phyloP scores from a whole-genome alignment of 495 filamentous ascomycete genomes.

The Daldinia bambusicola region DNA sequence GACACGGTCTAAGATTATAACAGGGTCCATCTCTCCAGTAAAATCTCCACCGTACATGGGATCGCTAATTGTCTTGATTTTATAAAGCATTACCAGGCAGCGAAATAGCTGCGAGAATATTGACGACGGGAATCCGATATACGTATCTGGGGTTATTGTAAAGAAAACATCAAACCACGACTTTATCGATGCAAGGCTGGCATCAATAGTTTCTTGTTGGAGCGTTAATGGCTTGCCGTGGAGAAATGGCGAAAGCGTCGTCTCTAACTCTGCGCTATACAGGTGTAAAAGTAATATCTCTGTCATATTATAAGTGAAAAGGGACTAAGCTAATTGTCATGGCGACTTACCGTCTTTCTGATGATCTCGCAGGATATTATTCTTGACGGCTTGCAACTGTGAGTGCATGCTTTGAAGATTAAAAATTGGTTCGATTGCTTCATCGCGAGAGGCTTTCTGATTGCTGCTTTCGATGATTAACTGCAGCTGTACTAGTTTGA shows the following conservation, averaged over 20 bases:
- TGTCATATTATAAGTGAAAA: background rate
- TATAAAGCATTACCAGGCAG: background rate
- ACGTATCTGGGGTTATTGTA: constrained; percentile 1
- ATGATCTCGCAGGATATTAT: background rate
- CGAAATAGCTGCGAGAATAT: constrained; percentile 9
- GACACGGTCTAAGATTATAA: background rate
- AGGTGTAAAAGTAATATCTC: constrained; percentile 10
- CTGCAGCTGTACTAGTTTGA: background rate
- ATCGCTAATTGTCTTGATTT: background rate
- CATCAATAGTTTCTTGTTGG: background rate
- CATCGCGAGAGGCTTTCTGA: background rate
- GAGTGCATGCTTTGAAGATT: background rate
- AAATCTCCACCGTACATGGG: background rate
- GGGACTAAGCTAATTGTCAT: background rate
- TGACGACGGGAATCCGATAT: constrained; percentile 11
- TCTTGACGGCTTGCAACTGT: background rate
- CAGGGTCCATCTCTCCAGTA: background rate
- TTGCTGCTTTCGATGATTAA: background rate
- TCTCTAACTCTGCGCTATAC: constrained; percentile 6
- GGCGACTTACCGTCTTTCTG: background rate
- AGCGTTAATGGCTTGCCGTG: background rate
- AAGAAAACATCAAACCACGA: constrained; percentile 12
- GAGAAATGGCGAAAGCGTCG: constrained; percentile 11
- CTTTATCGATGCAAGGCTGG: constrained; percentile 1
- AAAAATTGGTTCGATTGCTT: background rate